phyloP scores from a whole-genome alignment of 176 grass and related monocot species.

The Poa annua region DNA sequence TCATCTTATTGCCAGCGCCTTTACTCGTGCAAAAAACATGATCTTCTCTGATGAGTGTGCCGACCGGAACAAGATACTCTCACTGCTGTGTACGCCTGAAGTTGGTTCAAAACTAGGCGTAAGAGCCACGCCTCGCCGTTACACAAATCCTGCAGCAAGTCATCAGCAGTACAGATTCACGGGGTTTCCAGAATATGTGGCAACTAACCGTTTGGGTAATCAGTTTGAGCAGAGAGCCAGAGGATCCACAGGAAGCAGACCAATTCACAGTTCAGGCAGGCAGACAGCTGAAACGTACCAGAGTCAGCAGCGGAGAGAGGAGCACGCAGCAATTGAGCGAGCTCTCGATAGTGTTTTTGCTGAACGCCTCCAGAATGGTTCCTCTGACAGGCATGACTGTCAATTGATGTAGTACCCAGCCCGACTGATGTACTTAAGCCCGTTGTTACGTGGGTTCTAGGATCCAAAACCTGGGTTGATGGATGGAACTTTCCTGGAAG shows the following conservation, averaged over 20 bases:
- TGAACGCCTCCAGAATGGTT: not conserved
- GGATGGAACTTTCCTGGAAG: not conserved
- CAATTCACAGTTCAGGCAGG: not conserved
- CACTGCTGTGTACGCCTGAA: conserved; percentile 50
- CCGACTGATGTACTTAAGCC: conserved; percentile 1
- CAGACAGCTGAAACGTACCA: not conserved
- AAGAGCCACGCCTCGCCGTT: conserved; percentile 10
- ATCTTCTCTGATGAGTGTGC: not conserved
- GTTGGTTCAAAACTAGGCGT: conserved; percentile 50
- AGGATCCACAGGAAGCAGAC: too few species aligned
- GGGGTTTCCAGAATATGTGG: not conserved
- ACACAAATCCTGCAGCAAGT: conserved; percentile 7
- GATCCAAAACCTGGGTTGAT: not conserved
- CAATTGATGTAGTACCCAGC: not conserved
- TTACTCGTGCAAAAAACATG: conserved; percentile 39
- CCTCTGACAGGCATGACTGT: not conserved
- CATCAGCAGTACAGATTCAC: conserved; percentile 5
- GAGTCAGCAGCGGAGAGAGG: not conserved
- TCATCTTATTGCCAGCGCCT: conserved; percentile 36
- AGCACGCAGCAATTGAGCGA: not conserved
- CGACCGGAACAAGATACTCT: conserved; percentile 44
- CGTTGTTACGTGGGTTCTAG: not conserved
- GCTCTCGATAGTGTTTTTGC: not conserved
- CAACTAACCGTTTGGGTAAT: not conserved
- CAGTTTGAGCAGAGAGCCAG: not conserved